Evolutionary conservation across 2,329 filamentous ascomycete species (phyloP).

Genomic region (Sarocladium oryzae): DNA sequence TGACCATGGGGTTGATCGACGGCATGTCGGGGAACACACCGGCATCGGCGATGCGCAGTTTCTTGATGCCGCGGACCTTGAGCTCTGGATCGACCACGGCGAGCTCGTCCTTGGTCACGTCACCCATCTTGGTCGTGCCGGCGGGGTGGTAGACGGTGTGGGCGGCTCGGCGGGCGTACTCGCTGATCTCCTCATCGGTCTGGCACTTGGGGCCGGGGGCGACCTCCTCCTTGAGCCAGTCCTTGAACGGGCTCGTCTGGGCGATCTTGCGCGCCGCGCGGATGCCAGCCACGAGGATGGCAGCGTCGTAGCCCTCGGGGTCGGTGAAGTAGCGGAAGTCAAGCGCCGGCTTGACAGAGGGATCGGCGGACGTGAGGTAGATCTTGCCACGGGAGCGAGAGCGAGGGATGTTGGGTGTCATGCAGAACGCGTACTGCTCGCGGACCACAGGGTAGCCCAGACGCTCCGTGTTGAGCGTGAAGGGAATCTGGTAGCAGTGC

Average conservation of each 20-base stretch:
- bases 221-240: slow-evolving; percentile 78
- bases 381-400: slow-evolving; percentile 71
- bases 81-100: slow-evolving; percentile 77
- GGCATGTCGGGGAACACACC: slow-evolving; percentile 86
- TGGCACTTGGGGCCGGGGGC: slow-evolving; percentile 68
- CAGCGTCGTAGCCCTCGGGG: slow-evolving; percentile 76
- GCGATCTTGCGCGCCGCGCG: slow-evolving; percentile 72
- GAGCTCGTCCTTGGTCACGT: slow-evolving; percentile 57
- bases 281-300: slow-evolving; percentile 71
- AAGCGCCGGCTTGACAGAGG: slow-evolving; percentile 70
- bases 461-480: slow-evolving; percentile 76
- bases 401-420: slow-evolving; percentile 86
- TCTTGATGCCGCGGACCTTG: slow-evolving; percentile 65
- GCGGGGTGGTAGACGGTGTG: slow-evolving; percentile 90
- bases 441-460: slow-evolving; percentile 60
- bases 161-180: slow-evolving; percentile 74
- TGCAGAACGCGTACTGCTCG: slow-evolving; percentile 81
- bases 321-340: slow-evolving; percentile 91
- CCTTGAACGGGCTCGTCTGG: slow-evolving; percentile 67
- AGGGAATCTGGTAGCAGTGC: slow-evolving; percentile 95
- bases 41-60: slow-evolving; percentile 75
- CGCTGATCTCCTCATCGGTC: slow-evolving; percentile 71
- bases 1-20: slow-evolving; percentile 86
- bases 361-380: slow-evolving; percentile 71
- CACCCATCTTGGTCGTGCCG: slow-evolving; percentile 87